Conservation (phyloP, 352 stramenopile genomes). For the Pythium guiyangense region DNA sequence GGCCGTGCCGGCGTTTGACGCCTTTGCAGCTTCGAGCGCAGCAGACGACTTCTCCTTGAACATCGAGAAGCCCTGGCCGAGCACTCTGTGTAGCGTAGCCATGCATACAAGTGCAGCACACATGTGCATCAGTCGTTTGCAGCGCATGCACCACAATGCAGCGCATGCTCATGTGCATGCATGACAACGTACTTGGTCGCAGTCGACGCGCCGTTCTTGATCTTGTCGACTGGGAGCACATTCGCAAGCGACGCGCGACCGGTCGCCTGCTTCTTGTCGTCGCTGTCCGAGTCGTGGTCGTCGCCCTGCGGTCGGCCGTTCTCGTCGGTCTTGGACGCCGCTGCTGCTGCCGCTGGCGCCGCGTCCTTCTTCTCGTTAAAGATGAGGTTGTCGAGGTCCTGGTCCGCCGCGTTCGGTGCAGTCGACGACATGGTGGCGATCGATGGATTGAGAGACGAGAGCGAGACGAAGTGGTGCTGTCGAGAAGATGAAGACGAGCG, state of each 20-base stretch:
- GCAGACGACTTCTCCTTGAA: slow-evolving; percentile 73
- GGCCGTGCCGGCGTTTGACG: slow-evolving; percentile 65
- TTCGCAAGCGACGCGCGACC: slow-evolving; percentile 65
- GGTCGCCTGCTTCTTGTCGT: slow-evolving; percentile 46
- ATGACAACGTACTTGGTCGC: slow-evolving; percentile 49
- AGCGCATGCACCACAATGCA: background rate
- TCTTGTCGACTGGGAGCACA: slow-evolving; percentile 80
- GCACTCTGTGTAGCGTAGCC: slow-evolving; percentile 27
- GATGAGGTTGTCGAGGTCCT: slow-evolving; percentile 82
- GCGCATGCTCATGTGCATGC: background rate
- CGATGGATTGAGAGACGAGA: background rate
- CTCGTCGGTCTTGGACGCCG: slow-evolving; percentile 17
- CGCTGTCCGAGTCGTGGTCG: slow-evolving; percentile 35
- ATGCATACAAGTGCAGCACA: background rate
- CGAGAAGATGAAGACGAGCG: too few relatives aligned
- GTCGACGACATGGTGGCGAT: slow-evolving; percentile 7
- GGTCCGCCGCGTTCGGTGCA: slow-evolving; percentile 28
- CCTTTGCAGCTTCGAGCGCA: slow-evolving; percentile 71
- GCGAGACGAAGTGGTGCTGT: too few relatives aligned
- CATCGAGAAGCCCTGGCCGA: slow-evolving; percentile 60
- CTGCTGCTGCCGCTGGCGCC: slow-evolving; percentile 8
- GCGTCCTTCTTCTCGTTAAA: slow-evolving; percentile 73
- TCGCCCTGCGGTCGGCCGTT: slow-evolving; percentile 24
- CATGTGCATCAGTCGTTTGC: background rate
- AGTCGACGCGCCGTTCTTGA: slow-evolving; percentile 84